Evolutionary conservation across 805 yeast species (phyloP), one percentile per base, ranked within the genome.

Genomic region (Deakozyma indianensis): DNA sequence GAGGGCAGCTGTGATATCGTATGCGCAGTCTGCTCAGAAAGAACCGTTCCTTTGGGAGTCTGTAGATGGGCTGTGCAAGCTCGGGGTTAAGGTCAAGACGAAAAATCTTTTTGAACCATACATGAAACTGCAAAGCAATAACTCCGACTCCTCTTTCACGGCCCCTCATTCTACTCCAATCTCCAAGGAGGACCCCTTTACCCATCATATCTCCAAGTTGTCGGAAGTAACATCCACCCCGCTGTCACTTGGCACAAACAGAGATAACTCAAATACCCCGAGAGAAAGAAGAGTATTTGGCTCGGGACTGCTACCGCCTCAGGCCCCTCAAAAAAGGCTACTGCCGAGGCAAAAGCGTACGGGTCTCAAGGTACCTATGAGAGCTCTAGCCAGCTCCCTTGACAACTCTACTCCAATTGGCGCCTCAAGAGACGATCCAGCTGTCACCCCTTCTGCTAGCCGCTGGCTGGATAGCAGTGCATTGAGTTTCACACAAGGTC

Each of bases 1-100:
- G 3, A 74, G 77, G 51, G 77, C 79, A 47, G 78, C 92, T 47
- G 71, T 82, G 0, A 63, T 80, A 42, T 74, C 77, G 54, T 83
- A 80, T 58, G 71, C 84, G 0, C 75, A 73, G 51, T 84, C 90
- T 1, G 68, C 86, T 47, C 75, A 77, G 48, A 63, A 70, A 50
- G 83, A 92, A 57, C 95, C 94, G 16, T 84, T 69, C 56, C 70
- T 86, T 35, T 86, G 92, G 74, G 96, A 86, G 57, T 86, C 96
- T 0, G 78, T 85, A 51, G 85, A 80, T 51, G 79, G 80, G 40
- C 65, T 92, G 42, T 77, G 86, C 54, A 69, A 70, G 42, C 65
- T 81, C 63, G 92, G 94, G 11, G 84, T 81, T 18, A 74, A 74
- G 47, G 70, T 86, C 18, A 75, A 77, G 47, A 76, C 80, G 3